Evolutionary conservation across 306 rosid species (phyloP), one percentile per base, ranked within the genome.

Genomic region (Cicer pinnatifidum): DNA sequence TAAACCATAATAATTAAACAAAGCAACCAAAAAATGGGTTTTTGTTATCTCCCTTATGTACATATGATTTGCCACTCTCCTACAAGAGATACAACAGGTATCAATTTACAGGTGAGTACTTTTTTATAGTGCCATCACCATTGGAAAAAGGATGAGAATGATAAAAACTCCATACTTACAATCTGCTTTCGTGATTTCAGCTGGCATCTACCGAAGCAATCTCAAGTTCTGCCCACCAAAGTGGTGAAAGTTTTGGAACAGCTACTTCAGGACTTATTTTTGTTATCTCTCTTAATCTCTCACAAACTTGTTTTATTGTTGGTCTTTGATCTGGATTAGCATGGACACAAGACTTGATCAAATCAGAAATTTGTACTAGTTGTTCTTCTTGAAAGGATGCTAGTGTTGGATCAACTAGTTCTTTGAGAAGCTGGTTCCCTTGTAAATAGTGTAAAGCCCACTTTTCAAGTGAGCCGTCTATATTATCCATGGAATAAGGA

Each of bases 221-320:
- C 87, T 94, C 99, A 76, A 94, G 89, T 87, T 94, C 99, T 15
- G 99, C 99, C 99, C 99, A 94, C 99, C 99, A 91, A 71, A 94
- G 99, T 47, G 97, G 93, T 20, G 96, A 94, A 78, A 88, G 88
- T 68, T 80, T 94, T 0, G 99, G 97, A 48, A 82, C 75, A 44
- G 96, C 97, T 59, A 75, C 91, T 9, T 94, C 96, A 0, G 90
- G 93, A 45, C 95, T 76, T 81, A 94, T 78, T 59, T 88, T 89
- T 39, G 97, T 89, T 80, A 88, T 84, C 75, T 84, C 88, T 78
- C 85, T 89, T 84, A 94, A 75, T 78, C 86, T 87, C 53, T 43
- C 66, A 76, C 89, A 28, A 16, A 91, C 87, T 45, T 88, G 87
- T 75, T 82, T 82, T 85, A 91, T 89, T 54, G 75, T 61, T 17